Conservation (phyloP, 495 filamentous ascomycete species). For the Talaromyces adpressus region DNA sequence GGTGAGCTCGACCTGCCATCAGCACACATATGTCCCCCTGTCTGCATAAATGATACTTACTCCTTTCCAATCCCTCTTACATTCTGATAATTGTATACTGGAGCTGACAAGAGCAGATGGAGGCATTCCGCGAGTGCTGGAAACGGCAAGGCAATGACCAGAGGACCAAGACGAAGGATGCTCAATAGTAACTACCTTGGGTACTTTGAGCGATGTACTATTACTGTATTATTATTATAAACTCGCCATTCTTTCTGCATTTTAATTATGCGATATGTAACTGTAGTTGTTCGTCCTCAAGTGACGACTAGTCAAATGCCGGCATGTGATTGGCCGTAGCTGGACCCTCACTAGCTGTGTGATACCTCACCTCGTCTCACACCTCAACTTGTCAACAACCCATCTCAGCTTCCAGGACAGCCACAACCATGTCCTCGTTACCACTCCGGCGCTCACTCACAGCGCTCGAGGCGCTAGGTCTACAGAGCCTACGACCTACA, state of each 20-base stretch:
- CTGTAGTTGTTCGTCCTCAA: background rate
- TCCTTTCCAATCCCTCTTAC: background rate
- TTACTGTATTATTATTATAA: constrained; percentile 4
- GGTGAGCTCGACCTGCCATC: constrained; percentile 44
- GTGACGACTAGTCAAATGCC: background rate
- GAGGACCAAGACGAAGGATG: constrained; percentile 70
- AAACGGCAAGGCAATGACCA: constrained; percentile 82
- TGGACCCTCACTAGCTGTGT: background rate
- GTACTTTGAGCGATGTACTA: background rate
- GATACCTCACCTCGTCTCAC: background rate
- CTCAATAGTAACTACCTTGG: constrained; percentile 10
- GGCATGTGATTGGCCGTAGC: constrained; percentile 14
- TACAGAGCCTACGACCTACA: background rate
- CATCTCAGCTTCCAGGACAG: background rate
- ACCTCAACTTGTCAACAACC: background rate
- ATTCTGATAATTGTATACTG: too few species aligned
- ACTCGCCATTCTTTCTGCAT: background rate
- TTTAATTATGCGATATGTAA: background rate
- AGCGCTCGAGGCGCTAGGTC: background rate
- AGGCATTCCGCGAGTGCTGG: constrained; percentile 88
- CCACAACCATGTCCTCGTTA: constrained; percentile 6
- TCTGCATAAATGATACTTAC: background rate
- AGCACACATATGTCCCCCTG: background rate
- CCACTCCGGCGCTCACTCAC: background rate
- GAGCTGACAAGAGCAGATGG: constrained; percentile 57